These are phyloP conservation scores for Hygrocybe coccinea DNA, from an alignment of 768 basidiomycete genomes.

Conservation along the genomic window DNA sequence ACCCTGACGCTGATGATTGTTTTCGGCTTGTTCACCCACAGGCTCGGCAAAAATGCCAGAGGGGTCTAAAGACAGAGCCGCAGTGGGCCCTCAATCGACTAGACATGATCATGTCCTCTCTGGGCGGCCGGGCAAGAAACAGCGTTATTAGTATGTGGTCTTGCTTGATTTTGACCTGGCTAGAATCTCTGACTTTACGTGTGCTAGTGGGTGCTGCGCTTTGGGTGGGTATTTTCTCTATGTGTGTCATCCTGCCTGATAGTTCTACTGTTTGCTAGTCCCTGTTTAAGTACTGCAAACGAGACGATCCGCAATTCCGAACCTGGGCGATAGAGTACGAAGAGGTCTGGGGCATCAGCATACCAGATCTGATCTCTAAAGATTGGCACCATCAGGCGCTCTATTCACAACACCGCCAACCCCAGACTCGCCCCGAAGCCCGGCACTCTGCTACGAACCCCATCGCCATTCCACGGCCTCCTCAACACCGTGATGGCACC, in stretches of 20 bases:
- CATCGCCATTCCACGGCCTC: conserved; percentile 25
- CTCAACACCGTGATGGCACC: conserved; percentile 28
- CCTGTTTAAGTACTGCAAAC: conserved; percentile 58
- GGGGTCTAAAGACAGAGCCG: conserved; percentile 35
- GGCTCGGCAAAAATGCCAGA: conserved; percentile 38
- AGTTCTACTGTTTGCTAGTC: conserved; percentile 31
- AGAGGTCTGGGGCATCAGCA: conserved; percentile 59
- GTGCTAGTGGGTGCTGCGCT: conserved; percentile 53
- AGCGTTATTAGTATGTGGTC: conserved; percentile 39
- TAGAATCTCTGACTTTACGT: conserved; percentile 9
- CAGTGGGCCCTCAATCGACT: conserved; percentile 42
- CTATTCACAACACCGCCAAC: conserved; percentile 15
- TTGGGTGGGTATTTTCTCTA: conserved; percentile 44
- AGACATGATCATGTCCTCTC: conserved; percentile 42
- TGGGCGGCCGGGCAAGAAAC: conserved; percentile 48
- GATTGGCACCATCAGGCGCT: conserved; percentile 28
- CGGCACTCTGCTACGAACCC: conserved; percentile 11
- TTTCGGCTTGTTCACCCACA: conserved; percentile 14
- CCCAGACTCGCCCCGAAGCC: conserved; percentile 11
- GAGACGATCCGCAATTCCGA: conserved; percentile 51
- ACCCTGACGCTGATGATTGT: not conserved
- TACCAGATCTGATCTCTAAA: conserved; percentile 42
- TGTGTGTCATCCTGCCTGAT: conserved; percentile 1
- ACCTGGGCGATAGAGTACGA: conserved; percentile 61
- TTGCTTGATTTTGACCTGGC: not conserved